Evolutionary conservation across 176 grass and related monocot species (phyloP).

Genomic region (Oryza glumipatula): DNA sequence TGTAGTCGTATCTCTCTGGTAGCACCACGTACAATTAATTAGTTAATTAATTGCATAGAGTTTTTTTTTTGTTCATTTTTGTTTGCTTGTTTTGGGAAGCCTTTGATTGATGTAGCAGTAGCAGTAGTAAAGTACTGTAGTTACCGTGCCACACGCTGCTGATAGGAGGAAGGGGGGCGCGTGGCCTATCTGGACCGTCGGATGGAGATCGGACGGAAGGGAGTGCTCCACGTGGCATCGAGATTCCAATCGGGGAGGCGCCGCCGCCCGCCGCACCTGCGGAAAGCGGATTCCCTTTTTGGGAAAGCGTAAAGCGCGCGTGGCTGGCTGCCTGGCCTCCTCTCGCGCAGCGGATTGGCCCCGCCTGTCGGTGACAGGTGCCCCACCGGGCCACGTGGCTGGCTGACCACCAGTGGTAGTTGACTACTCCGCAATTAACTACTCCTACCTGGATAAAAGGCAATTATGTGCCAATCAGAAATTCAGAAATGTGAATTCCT

Average conservation of each 20-base stretch:
- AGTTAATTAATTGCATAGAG: neutral
- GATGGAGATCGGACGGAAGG: neutral
- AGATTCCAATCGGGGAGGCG: neutral
- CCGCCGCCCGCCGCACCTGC: constrained; percentile 10
- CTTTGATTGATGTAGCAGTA: too few species aligned
- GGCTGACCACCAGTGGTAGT: neutral
- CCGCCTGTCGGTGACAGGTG: neutral
- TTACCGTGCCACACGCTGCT: too few species aligned
- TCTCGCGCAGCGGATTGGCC: neutral
- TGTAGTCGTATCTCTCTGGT: neutral
- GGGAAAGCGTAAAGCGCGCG: constrained; percentile 2
- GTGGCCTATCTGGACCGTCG: neutral
- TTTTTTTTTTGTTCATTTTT: neutral
- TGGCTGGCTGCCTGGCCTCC: neutral
- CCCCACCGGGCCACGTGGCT: neutral
- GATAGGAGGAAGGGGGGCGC: too few species aligned
- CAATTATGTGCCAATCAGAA: neutral
- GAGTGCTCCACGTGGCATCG: neutral
- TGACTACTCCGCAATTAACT: neutral
- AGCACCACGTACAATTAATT: neutral
- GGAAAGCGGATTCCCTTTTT: constrained; percentile 5
- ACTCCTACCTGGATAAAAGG: neutral
- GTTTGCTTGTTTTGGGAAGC: neutral
- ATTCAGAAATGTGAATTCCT: neutral
- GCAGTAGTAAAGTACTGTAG: too few species aligned